phyloP scores from a whole-genome alignment of 306 rosid species.

The Prunus armeniaca region DNA sequence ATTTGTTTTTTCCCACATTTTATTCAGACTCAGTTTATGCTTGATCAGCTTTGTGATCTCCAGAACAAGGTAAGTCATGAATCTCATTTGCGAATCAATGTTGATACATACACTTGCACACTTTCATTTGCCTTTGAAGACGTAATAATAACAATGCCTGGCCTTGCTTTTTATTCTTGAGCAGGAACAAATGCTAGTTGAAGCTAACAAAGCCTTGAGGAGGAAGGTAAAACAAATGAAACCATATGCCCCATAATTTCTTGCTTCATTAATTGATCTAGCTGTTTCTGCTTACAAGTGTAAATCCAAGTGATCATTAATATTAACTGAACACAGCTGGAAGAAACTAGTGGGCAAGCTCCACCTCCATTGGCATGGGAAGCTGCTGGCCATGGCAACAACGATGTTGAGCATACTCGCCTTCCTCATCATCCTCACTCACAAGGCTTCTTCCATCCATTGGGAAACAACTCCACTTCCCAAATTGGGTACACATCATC shows the following conservation, averaged over 20 bases:
- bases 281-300: too few relatives aligned
- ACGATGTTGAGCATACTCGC: constrained; percentile 21
- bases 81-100: neutral
- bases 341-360: constrained; percentile 45
- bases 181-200: constrained; percentile 71
- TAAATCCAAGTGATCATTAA: too few relatives aligned
- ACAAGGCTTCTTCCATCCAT: constrained; percentile 46
- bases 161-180: neutral
- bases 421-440: constrained; percentile 50
- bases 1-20: neutral
- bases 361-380: constrained; percentile 45
- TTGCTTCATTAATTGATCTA: neutral
- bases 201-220: constrained; percentile 53
- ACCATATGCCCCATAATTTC: neutral
- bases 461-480: constrained; percentile 43
- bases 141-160: neutral
- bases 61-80: constrained; percentile 51
- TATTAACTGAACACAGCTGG: constrained; percentile 34
- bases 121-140: neutral
- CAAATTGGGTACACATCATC: constrained; percentile 58
- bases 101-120: neutral
- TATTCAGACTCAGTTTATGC: constrained; percentile 67
- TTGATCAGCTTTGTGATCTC: constrained; percentile 77
- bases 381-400: constrained; percentile 27
- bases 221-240: constrained; percentile 43